Conservation (phyloP, 225 moss, liverwort and hornwort species). For the Asterella californica region DNA sequence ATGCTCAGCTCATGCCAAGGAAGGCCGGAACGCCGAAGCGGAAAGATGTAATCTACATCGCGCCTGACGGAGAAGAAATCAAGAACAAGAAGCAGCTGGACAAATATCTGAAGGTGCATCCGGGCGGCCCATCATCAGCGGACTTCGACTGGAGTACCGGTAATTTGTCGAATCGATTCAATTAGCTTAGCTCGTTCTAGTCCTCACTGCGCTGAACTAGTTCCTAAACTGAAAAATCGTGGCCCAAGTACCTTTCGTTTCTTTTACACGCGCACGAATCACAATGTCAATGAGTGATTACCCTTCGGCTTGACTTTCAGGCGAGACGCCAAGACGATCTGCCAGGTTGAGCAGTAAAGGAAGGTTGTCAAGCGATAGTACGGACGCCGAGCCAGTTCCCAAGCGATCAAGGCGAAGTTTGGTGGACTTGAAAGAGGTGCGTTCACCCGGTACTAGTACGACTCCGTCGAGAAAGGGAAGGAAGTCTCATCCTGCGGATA, state of each 20-base stretch:
- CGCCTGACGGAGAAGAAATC: slow-evolving; percentile 94
- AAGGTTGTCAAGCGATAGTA: slow-evolving; percentile 51
- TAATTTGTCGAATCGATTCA: slow-evolving; percentile 7
- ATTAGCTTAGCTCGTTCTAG: neutral
- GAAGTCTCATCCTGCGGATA: slow-evolving; percentile 27
- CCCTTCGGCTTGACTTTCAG: slow-evolving; percentile 16
- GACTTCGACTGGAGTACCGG: slow-evolving; percentile 90
- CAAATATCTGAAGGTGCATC: slow-evolving; percentile 81
- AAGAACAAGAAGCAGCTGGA: slow-evolving; percentile 87
- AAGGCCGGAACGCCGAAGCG: slow-evolving; percentile 87
- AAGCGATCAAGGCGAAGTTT: slow-evolving; percentile 62
- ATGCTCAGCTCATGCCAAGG: slow-evolving; percentile 57
- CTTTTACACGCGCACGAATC: neutral
- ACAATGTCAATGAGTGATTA: neutral
- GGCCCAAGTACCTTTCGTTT: neutral
- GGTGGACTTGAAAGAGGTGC: slow-evolving; percentile 37
- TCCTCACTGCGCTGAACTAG: neutral
- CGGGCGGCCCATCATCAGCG: slow-evolving; percentile 55
- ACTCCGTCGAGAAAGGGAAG: slow-evolving; percentile 25
- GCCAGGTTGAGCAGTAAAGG: slow-evolving; percentile 63
- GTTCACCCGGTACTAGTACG: slow-evolving; percentile 22
- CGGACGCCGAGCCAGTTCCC: slow-evolving; percentile 54
- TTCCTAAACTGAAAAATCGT: neutral
- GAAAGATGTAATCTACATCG: slow-evolving; percentile 76
- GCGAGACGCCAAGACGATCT: slow-evolving; percentile 82